Evolutionary conservation across 2,329 filamentous ascomycete genomes (phyloP).

Genomic region (Chalaropsis ovoidea): DNA sequence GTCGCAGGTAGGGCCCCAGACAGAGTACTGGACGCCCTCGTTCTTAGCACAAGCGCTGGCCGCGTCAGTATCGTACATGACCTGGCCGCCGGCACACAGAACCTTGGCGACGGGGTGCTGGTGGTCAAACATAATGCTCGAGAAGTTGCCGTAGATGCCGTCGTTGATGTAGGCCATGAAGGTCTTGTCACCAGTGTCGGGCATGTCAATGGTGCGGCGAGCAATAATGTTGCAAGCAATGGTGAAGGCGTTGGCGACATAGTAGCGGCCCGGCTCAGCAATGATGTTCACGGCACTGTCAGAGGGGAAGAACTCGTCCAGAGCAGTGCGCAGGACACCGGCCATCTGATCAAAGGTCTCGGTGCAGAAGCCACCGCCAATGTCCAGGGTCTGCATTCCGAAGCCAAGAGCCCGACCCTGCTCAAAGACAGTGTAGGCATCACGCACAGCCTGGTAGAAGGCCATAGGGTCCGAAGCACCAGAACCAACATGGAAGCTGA

Average conservation of each 20-base stretch:
- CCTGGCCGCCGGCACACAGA: constrained; percentile 51
- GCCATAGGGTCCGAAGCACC: constrained; percentile 88
- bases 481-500: constrained; percentile 96
- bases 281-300: constrained; percentile 67
- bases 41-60: constrained; percentile 37
- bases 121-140: constrained; percentile 98
- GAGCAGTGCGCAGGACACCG: constrained; percentile 61
- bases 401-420: constrained; percentile 68
- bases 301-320: constrained; percentile 81
- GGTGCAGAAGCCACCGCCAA: constrained; percentile 84
- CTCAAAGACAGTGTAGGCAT: constrained; percentile 82
- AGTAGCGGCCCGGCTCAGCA: constrained; percentile 92
- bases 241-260: constrained; percentile 86
- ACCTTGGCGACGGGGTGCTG: constrained; percentile 82
- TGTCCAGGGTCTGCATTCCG: constrained; percentile 76
- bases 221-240: constrained; percentile 94
- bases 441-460: constrained; percentile 81
- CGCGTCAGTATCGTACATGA: constrained; percentile 47
- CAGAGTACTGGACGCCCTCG: constrained; percentile 66
- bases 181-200: constrained; percentile 52
- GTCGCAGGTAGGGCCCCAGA: constrained; percentile 97
- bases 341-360: constrained; percentile 92
- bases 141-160: constrained; percentile 96
- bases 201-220: constrained; percentile 73
- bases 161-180: constrained; percentile 99